phyloP scores from a whole-genome alignment of 768 basidiomycete genomes.

The Sporobolomyces pararoseus region DNA sequence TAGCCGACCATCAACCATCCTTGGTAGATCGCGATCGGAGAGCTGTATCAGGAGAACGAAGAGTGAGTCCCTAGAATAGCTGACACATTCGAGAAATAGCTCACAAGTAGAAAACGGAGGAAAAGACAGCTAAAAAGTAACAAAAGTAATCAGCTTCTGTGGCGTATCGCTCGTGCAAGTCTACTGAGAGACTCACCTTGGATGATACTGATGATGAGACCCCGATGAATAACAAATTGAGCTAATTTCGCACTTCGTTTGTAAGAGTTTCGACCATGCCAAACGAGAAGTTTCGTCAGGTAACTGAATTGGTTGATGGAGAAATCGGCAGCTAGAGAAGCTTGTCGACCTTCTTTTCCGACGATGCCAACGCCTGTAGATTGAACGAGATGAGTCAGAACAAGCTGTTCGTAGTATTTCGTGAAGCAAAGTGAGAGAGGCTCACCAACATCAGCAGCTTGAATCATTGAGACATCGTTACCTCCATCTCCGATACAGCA shows the following conservation, averaged over 20 bases:
- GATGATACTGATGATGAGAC: conserved; percentile 90
- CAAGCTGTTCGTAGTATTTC: not conserved
- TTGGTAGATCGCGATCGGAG: conserved; percentile 94
- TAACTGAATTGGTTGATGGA: conserved; percentile 94
- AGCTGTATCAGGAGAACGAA: conserved; percentile 70
- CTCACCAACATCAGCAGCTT: conserved; percentile 95
- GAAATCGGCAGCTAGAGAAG: conserved; percentile 97
- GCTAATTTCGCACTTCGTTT: conserved; percentile 95
- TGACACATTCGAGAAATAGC: conserved; percentile 2
- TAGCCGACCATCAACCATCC: conserved; percentile 92
- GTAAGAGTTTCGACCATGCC: conserved; percentile 98
- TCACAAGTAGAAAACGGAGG: conserved; percentile 51
- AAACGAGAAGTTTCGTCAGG: conserved; percentile 91
- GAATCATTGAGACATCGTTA: conserved; percentile 99
- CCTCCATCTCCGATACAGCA: conserved; percentile 99
- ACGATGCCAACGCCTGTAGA: conserved; percentile 85
- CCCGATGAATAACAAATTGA: conserved; percentile 87
- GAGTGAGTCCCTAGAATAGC: not conserved
- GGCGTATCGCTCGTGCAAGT: not conserved
- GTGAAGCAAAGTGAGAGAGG: not conserved
- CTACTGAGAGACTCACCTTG: conserved; percentile 88
- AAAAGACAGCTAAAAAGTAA: conserved; percentile 31
- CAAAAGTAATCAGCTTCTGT: not conserved
- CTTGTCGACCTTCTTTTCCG: conserved; percentile 98
- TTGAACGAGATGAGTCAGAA: not conserved